These are phyloP conservation scores for Saraca asoca DNA, from an alignment of 331 rosid species.

Conservation along the genomic window DNA sequence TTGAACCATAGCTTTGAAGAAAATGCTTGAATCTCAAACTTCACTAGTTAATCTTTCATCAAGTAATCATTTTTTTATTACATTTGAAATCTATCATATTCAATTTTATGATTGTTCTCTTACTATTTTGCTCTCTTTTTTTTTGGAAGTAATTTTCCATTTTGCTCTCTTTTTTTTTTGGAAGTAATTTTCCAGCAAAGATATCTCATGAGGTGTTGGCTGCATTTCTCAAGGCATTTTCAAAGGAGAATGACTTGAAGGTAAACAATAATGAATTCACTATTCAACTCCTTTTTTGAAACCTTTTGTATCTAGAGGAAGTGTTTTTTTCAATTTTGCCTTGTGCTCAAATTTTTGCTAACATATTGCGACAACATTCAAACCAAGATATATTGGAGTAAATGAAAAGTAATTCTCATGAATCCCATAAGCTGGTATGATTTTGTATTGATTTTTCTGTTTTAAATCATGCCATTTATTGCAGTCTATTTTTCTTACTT, in stretches of 20 bases:
- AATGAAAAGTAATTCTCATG: constrained; percentile 42
- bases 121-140: too few relatives aligned
- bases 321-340: neutral
- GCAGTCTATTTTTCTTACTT: neutral
- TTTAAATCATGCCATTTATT: constrained; percentile 1
- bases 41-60: too few relatives aligned
- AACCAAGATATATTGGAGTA: constrained; percentile 47
- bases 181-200: constrained; percentile 71
- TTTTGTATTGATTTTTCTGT: constrained; percentile 25
- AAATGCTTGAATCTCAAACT: too few relatives aligned
- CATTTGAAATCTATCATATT: too few relatives aligned
- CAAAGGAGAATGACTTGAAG: constrained; percentile 62
- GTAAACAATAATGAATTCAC: constrained; percentile 38
- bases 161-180: too few relatives aligned
- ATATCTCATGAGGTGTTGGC: constrained; percentile 58
- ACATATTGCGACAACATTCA: constrained; percentile 52
- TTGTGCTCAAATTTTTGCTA: constrained; percentile 52
- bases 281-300: neutral
- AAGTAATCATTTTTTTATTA: too few relatives aligned
- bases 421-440: constrained; percentile 67
- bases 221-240: constrained; percentile 69
- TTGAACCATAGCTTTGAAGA: too few relatives aligned
- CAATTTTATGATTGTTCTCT: too few relatives aligned
- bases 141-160: too few relatives aligned
- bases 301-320: neutral